These are phyloP conservation scores for Aureobasidium vineae DNA, from an alignment of 2,329 filamentous ascomycete species.

Conservation along the genomic window DNA sequence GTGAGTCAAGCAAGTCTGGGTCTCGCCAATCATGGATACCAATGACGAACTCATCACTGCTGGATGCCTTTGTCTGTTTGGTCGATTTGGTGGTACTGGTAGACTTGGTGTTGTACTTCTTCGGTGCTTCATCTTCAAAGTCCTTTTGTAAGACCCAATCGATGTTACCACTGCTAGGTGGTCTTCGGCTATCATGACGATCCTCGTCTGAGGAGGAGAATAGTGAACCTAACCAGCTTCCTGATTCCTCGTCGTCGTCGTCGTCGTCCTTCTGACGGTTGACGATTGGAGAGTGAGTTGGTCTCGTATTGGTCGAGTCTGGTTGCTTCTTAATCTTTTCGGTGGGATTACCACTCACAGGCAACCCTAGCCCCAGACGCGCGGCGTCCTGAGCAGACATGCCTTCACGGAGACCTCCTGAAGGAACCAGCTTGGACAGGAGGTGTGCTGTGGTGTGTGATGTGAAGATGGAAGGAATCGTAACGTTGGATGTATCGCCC, in stretches of 20 bases:
- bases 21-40: conserved; percentile 88
- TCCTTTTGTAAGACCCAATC: conserved; percentile 71
- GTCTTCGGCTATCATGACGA: conserved; percentile 55
- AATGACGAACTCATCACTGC: conserved; percentile 67
- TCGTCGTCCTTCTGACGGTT: conserved; percentile 1
- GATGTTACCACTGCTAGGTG: conserved; percentile 69
- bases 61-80: conserved; percentile 34
- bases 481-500: conserved; percentile 91
- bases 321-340: conserved; percentile 32
- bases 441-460: conserved; percentile 92
- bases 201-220: conserved; percentile 31
- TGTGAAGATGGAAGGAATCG: conserved; percentile 92
- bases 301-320: conserved; percentile 26
- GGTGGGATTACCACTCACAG: conserved; percentile 22
- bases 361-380: conserved; percentile 48
- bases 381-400: conserved; percentile 58
- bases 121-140: conserved; percentile 53
- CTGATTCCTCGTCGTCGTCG: conserved; percentile 18
- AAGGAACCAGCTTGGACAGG: conserved; percentile 79
- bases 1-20: conserved; percentile 60
- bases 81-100: conserved; percentile 29
- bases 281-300: neutral
- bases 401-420: conserved; percentile 62
- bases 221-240: conserved; percentile 49
- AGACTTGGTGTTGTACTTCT: conserved; percentile 26